Evolutionary conservation across 208 protist species (phyloP).

Genomic region (Leishmania gerbilli): DNA sequence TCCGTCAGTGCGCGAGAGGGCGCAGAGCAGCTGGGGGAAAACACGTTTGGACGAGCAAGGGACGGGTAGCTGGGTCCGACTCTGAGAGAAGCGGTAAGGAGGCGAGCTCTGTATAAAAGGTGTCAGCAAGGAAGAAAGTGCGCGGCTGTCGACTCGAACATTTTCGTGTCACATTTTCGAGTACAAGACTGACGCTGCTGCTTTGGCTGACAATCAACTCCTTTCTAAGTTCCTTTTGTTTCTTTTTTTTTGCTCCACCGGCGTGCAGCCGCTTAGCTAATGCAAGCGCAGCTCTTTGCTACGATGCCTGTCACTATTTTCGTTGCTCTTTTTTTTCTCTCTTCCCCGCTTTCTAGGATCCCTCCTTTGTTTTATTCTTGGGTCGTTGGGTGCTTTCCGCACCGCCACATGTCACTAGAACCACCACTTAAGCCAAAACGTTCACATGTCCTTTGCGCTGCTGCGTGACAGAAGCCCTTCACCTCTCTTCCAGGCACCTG

Average conservation of each 20-base stretch:
- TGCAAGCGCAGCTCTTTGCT: conserved; percentile 4
- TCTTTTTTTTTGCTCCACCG: neutral
- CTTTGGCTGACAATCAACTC: neutral
- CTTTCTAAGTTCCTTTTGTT: neutral
- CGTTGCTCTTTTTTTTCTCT: neutral
- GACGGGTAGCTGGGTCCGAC: neutral
- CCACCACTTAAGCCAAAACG: neutral
- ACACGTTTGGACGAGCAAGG: neutral
- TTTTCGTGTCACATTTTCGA: neutral
- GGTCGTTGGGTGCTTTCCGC: neutral
- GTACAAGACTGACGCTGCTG: no score
- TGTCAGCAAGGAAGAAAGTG: neutral
- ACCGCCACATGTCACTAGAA: neutral
- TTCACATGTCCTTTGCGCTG: neutral
- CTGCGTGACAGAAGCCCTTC: neutral
- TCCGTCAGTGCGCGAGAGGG: neutral
- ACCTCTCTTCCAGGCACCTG: neutral
- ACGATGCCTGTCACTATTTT: neutral
- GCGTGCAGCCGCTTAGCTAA: neutral
- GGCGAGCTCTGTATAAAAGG: neutral
- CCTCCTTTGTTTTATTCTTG: neutral
- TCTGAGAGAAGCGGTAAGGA: neutral
- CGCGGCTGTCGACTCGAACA: neutral
- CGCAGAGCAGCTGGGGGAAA: neutral
- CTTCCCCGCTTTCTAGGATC: neutral